Base-by-base conservation (phyloP, 352 stramenopile species). In the Aphanomyces cochlioides region DNA sequence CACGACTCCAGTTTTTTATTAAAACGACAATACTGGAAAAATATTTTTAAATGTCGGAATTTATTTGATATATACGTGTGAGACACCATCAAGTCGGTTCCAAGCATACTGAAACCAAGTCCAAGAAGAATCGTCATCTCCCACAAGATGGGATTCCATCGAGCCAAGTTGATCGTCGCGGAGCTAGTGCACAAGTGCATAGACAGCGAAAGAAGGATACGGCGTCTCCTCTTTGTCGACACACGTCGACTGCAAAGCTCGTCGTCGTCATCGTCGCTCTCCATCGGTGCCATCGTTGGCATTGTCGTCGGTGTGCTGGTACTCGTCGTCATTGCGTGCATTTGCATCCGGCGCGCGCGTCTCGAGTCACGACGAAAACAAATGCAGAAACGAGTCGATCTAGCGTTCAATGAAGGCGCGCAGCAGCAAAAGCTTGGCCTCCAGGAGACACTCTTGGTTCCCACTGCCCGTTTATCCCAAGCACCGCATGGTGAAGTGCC, bases 241-340 rank as follows among this genome's bases (percentile, higher is more conserved):
- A 37, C 7, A 13, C 17, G 19, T 12, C 54, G 54, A 19, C n/a
- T 40, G 17, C 54, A 40, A 7, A 1, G 2, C 28, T 28, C 19
- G 37, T 17, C n/a, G 15, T 58, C 50, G 54, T 37, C 54, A 10
- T 37, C 54, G 15, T 57, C 50, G 17, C 63, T 64, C 19, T 37
- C 68, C 17, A 48, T 71, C 28, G 67, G 69, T 40, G 69, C 68
- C 15, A 71, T 74, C 39, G 8, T 74, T 21, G 69, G 59, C 54
- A 56, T 74, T 34, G 28, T 56, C 5, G 13, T 74, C 40, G 53
- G 59, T 4, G 69, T 53, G 3, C 40, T 71, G 15, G 19, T 74
- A 17, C 59, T 74, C 21, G 69, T 17, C 47, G 50, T 71, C 7
- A 8, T 74, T 1, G 58, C 50, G 1, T 74, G 58, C 54, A 74